A percentile compares a stretch with the other conserved stretches of the same genome.
phyloP scores from a whole-genome alignment of 2,329 filamentous ascomycete genomes.

The Colletotrichum cereale region DNA sequence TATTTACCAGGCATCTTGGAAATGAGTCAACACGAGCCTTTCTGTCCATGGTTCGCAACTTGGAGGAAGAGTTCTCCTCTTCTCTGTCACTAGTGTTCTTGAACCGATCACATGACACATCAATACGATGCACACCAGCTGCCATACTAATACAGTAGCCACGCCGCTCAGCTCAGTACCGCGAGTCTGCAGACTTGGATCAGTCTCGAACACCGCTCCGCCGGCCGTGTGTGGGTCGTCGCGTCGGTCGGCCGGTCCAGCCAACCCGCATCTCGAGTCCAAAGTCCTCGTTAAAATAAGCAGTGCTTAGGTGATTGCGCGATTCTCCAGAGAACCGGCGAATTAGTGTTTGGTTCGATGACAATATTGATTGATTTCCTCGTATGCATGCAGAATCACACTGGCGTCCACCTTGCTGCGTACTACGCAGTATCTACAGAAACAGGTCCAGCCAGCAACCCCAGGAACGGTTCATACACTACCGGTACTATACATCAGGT shows the following conservation, averaged over 20 bases:
- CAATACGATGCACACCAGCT: neutral
- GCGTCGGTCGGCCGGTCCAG: conserved; percentile 15
- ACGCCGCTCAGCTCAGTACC: neutral
- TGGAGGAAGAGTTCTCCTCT: neutral
- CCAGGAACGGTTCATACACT: neutral
- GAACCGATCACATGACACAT: neutral
- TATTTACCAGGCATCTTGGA: neutral
- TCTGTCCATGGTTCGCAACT: neutral
- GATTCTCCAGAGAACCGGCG: neutral
- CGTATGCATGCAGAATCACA: neutral
- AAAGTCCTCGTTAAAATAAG: neutral
- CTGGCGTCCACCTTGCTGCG: neutral
- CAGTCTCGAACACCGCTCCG: conserved; percentile 16
- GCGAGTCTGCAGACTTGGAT: neutral
- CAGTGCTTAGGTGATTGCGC: neutral
- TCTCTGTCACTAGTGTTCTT: neutral
- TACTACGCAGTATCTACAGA: too few relatives aligned
- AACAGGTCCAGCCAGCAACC: neutral
- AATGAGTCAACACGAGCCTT: neutral
- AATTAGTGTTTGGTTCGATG: neutral
- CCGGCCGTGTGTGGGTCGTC: conserved; percentile 1
- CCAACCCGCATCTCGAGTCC: neutral
- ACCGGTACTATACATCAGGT: neutral
- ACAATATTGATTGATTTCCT: neutral
- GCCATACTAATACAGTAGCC: neutral